Evolutionary conservation across 352 stramenopile genomes (phyloP), one percentile per base, ranked within the genome.

Genomic region (Phytophthora europaea): DNA sequence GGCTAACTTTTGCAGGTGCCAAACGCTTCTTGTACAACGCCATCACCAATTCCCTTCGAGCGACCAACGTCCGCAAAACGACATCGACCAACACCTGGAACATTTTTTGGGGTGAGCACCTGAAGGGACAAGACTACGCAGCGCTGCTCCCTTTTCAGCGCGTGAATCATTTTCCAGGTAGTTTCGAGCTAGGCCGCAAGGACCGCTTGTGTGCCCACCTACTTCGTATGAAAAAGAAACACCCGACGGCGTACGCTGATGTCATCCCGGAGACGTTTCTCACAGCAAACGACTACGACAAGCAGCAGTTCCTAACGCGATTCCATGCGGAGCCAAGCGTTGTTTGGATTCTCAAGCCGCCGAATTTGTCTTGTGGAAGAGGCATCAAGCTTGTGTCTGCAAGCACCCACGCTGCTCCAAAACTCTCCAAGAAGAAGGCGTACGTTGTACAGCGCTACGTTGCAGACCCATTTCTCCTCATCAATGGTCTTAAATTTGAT

Each of bases 401-500:
- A 1, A 78, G 73, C 12, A 81, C 73, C 10, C 81, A 81, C 38
- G 53, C 78, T 16, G 51, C 58, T 5, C 77, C 75, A n/a, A 90
- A 90, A 34, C 74, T 91, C 6, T 83, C 85, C 0, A 92, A 90
- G 68, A 93, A 93, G 57, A 92, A 87, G 55, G 80, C 80, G 0
- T 94, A 91, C 64, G 85, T 95, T 6, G 85, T 75, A 6, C 86
- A 94, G 79, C 76, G 80, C 26, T 97, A 97, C 69, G 67, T 98
- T 16, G 75, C 78, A 7, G 75, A 89, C 43, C 93, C 91, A 15
- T 95, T 94, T n/a, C n/a, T n/a, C 57, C 67, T 97, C 70, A 95
- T 97, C 76, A 92, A 97, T 61, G 88, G 86, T 9, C 81, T 95
- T 61, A 98, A 98, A 72, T 98, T 98, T 61, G 94, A 98, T 65